Base-by-base conservation (phyloP, 129 eudicot genomes). In the Oenanthe sinensis region DNA sequence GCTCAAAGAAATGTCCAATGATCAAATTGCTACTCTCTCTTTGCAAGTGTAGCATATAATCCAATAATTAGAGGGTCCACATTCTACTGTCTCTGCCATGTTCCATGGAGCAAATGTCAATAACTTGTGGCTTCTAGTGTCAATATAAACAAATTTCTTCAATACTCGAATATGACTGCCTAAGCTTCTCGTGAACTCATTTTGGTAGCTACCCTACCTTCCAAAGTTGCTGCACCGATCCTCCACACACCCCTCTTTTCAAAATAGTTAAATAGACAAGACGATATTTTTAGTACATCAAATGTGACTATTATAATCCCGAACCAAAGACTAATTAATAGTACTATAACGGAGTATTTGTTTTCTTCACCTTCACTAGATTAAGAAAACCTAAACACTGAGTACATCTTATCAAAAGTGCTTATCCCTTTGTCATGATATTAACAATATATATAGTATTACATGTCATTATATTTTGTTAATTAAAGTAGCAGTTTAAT, bases 41-140 rank as follows among this genome's bases (percentile, higher is more conserved):
- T 46, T 45, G 36, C 47, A 74, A 74, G 77, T 74, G 52, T 28
- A 24, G 43, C 54, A 24, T 13, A 43, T 60, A 73, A 74, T 74
- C 77, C 55, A 74, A 28, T 74, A 74, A 74, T 74, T 74, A 42
- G 77, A 24, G 6, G 77, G 77, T 74, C 58, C 77, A 26, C 24
- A 74, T 15, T 24, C 36, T 22, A 43, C 26, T 10, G 30, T 72
- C 55, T 26, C 55, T 45, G 58, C 60, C 58, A 22, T 45, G 48
- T 30, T 2, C 48, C 77, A 74, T 45, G 77, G 77, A 44, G n/a
- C 40, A 74, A 74, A 74, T 45, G 58, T 74, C 77, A 74, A 74
- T n/a, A 45, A 74, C 36, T 74, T 74, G 55, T 74, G 77, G 77
- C 77, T 74, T 13, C 58, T 74, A 44, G 77, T 73, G 16, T 43